Percentiles rank a stretch among this genome's conserved stretches.
Conservation (phyloP, 2,329 filamentous ascomycete species). For the Phaeosphaeria sp. region DNA sequence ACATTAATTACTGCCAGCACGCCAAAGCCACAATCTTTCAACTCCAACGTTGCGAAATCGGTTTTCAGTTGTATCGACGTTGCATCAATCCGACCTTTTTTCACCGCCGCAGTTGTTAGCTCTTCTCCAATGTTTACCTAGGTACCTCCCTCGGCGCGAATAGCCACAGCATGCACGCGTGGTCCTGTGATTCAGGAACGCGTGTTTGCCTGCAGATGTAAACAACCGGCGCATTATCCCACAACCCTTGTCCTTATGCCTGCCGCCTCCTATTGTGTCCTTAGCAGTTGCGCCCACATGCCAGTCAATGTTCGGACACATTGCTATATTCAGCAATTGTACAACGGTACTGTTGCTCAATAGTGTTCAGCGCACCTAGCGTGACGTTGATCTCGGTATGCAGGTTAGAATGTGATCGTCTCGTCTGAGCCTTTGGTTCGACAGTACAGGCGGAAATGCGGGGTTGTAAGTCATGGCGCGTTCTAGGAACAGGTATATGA, state of each 20-base stretch:
- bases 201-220: not conserved
- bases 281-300: not conserved
- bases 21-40: not conserved
- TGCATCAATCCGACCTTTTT: not conserved
- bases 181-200: not conserved
- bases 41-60: not conserved
- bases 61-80: not conserved
- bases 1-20: not conserved
- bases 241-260: constrained; percentile 3
- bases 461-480: constrained; percentile 8
- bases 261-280: constrained; percentile 2
- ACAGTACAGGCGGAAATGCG: constrained; percentile 5
- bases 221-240: not conserved
- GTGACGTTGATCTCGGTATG: constrained; percentile 5
- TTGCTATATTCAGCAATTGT: constrained; percentile 6
- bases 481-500: constrained; percentile 11
- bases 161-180: not conserved
- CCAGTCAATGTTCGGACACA: constrained; percentile 2
- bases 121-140: not conserved
- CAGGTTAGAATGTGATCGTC: constrained; percentile 3
- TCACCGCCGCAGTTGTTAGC: not conserved
- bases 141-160: not conserved
- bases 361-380: constrained; percentile 16
- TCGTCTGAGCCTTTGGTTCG: not conserved
- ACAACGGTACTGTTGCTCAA: constrained; percentile 5